A percentile compares a stretch with the other conserved stretches of the same genome.
Evolutionary conservation across 2,329 filamentous ascomycete species (phyloP).

Genomic region (Pseudomassariella vexata): DNA sequence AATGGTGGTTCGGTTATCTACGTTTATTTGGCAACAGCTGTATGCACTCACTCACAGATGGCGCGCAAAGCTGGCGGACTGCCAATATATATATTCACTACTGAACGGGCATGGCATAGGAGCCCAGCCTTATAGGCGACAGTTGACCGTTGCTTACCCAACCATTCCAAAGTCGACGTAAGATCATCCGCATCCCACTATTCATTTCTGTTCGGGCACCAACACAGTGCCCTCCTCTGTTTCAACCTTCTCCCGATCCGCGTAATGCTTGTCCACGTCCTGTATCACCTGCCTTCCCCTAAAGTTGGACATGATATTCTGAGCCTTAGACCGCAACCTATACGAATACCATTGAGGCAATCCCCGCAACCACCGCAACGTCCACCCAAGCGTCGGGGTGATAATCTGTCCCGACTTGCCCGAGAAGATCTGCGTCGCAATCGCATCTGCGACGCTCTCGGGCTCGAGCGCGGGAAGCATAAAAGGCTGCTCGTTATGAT

Average conservation of each 20-base stretch:
- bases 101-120: too few relatives aligned
- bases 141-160: too few relatives aligned
- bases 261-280: slow-evolving; percentile 35
- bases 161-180: neutral
- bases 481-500: slow-evolving; percentile 43
- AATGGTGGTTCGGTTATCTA: too few relatives aligned
- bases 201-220: slow-evolving; percentile 7
- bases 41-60: too few relatives aligned
- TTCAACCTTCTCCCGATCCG: slow-evolving; percentile 12
- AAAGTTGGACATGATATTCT: slow-evolving; percentile 37
- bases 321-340: slow-evolving; percentile 36
- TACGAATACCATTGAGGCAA: slow-evolving; percentile 61
- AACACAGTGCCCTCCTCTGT: slow-evolving; percentile 12
- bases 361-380: slow-evolving; percentile 38
- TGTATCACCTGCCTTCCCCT: slow-evolving; percentile 40
- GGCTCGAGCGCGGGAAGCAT: slow-evolving; percentile 49
- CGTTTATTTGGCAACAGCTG: too few relatives aligned
- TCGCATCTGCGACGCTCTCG: slow-evolving; percentile 58
- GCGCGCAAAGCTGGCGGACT: too few relatives aligned
- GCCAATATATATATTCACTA: too few relatives aligned
- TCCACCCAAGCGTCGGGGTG: slow-evolving; percentile 38
- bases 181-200: neutral
- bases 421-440: slow-evolving; percentile 53
- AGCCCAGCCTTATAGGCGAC: too few relatives aligned
- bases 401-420: slow-evolving; percentile 53